These are phyloP conservation scores for Saturnispora galanensis DNA, from an alignment of 805 yeast species.

Conservation along the genomic window DNA sequence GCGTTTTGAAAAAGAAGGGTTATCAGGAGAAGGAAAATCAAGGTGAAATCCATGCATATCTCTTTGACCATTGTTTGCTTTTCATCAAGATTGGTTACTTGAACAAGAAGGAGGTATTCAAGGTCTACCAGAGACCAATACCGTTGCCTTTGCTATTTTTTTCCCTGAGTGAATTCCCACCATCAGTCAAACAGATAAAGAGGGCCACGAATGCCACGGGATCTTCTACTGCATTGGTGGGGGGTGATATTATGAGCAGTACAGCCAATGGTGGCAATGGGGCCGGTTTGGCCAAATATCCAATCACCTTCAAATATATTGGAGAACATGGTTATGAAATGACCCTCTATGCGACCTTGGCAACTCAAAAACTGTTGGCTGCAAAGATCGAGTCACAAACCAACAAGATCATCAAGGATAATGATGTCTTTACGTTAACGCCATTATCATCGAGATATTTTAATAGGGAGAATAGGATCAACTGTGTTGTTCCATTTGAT, in stretches of 20 bases:
- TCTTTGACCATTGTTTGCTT: constrained; percentile 80
- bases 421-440: constrained; percentile 71
- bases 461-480: constrained; percentile 65
- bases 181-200: constrained; percentile 41
- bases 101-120: constrained; percentile 82
- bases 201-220: constrained; percentile 31
- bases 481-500: constrained; percentile 88
- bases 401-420: constrained; percentile 52
- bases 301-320: constrained; percentile 41
- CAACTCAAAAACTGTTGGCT: constrained; percentile 68
- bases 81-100: constrained; percentile 80
- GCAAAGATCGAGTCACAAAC: constrained; percentile 79
- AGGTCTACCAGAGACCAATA: constrained; percentile 83
- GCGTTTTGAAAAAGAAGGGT: constrained; percentile 62
- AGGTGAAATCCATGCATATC: constrained; percentile 75
- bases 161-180: constrained; percentile 71
- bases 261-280: not conserved
- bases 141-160: constrained; percentile 68
- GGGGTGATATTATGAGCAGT: constrained; percentile 13
- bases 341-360: constrained; percentile 43
- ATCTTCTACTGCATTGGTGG: constrained; percentile 22
- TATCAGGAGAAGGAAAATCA: constrained; percentile 58
- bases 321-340: constrained; percentile 48
- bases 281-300: constrained; percentile 27
- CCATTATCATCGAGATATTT: constrained; percentile 70